Conservation (phyloP, 169 alveolate genomes). For the Neospora caninum region DNA sequence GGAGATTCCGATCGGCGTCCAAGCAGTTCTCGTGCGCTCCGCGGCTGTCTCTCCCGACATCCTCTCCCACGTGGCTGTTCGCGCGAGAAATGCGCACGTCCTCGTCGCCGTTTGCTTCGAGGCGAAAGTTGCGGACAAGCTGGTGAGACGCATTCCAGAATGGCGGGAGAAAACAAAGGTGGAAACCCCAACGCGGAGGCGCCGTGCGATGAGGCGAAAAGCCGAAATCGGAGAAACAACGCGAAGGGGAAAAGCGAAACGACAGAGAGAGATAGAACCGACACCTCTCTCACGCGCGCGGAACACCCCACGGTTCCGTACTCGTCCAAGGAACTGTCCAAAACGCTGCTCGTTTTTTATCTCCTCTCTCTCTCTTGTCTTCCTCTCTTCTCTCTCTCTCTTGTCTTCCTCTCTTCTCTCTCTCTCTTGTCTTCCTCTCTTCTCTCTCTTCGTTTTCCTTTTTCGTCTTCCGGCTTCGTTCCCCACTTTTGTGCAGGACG, state of each 20-base stretch:
- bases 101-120: constrained; percentile 86
- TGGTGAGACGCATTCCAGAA: neutral
- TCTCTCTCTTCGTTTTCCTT: neutral
- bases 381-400: neutral
- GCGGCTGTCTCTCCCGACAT: constrained; percentile 90
- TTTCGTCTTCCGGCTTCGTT: neutral
- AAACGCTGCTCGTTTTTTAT: too few relatives aligned
- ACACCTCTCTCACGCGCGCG: too few relatives aligned
- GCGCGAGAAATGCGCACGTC: constrained; percentile 90
- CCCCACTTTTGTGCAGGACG: too few relatives aligned
- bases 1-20: constrained; percentile 90
- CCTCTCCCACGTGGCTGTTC: constrained; percentile 90
- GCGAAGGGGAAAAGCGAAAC: too few relatives aligned
- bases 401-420: neutral
- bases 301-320: too few relatives aligned
- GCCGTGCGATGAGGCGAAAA: too few relatives aligned
- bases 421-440: too few relatives aligned
- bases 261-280: too few relatives aligned
- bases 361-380: neutral
- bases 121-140: constrained; percentile 50
- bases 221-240: neutral
- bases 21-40: constrained; percentile 84
- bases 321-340: too few relatives aligned
- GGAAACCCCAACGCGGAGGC: too few relatives aligned
- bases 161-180: too few relatives aligned